A percentile compares a stretch with the other conserved stretches of the same genome.
Evolutionary conservation across 805 yeast genomes (phyloP).

Genomic region (Ogataea nonfermentans): DNA sequence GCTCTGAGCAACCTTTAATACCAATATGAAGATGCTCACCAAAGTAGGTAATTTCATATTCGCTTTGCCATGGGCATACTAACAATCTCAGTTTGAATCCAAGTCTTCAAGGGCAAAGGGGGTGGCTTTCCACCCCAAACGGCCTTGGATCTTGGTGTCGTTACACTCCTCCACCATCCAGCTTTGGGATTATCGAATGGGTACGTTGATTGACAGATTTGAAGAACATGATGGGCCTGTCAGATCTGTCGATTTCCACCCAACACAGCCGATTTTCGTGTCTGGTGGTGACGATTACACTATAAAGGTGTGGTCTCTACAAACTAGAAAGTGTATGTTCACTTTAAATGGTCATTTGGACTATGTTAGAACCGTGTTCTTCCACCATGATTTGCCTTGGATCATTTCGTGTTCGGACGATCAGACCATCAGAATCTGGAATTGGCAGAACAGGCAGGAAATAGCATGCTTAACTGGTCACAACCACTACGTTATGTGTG

Average conservation of each 20-base stretch:
- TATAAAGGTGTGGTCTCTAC: conserved; percentile 93
- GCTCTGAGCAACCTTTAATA: conserved; percentile 8
- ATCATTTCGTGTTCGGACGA: conserved; percentile 94
- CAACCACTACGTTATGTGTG: conserved; percentile 97
- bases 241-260: conserved; percentile 92
- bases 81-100: conserved; percentile 73
- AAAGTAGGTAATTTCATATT: conserved; percentile 45
- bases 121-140: conserved; percentile 92
- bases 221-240: conserved; percentile 99
- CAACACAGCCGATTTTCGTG: conserved; percentile 94
- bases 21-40: conserved; percentile 80
- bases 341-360: conserved; percentile 93
- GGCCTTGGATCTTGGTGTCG: conserved; percentile 95
- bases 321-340: conserved; percentile 86
- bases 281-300: conserved; percentile 98
- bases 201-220: conserved; percentile 90
- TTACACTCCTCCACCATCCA: conserved; percentile 98
- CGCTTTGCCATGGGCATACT: conserved; percentile 15
- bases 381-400: conserved; percentile 98
- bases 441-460: conserved; percentile 98
- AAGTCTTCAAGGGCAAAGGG: conserved; percentile 97
- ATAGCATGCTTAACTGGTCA: conserved; percentile 97
- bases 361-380: conserved; percentile 89
- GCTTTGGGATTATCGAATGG: conserved; percentile 99
- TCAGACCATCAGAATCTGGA: conserved; percentile 98